phyloP scores from a whole-genome alignment of 805 yeast genomes.

The Yamadazyma sp. region DNA sequence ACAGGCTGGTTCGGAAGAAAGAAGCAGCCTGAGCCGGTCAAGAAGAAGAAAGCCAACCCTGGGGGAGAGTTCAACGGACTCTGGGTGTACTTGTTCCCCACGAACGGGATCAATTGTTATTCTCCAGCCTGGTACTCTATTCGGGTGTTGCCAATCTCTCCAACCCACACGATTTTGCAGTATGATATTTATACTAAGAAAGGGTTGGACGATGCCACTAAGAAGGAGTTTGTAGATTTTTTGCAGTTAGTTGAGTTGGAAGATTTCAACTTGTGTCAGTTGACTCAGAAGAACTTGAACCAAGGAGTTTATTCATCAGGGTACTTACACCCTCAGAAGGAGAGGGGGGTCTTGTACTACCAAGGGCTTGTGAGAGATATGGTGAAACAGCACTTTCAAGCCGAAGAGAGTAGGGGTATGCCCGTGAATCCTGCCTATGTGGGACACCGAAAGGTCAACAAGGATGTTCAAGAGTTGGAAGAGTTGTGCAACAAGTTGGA shows the following conservation, averaged over 20 bases:
- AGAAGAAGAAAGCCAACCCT: slow-evolving; percentile 42
- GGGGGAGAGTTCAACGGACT: slow-evolving; percentile 64
- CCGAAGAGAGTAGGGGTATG: slow-evolving; percentile 46
- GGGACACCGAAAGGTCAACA: slow-evolving; percentile 40
- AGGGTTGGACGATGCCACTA: slow-evolving; percentile 51
- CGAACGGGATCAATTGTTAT: slow-evolving; percentile 61
- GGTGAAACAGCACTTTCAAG: slow-evolving; percentile 53
- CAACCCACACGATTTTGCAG: slow-evolving; percentile 55
- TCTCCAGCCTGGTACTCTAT: slow-evolving; percentile 68
- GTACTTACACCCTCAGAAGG: slow-evolving; percentile 57
- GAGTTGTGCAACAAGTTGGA: slow-evolving; percentile 50
- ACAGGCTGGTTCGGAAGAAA: slow-evolving; percentile 54
- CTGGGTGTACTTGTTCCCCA: slow-evolving; percentile 63
- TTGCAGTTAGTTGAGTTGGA: slow-evolving; percentile 55
- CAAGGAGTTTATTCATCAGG: slow-evolving; percentile 62
- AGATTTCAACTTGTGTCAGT: slow-evolving; percentile 58
- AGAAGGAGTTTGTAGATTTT: slow-evolving; percentile 63
- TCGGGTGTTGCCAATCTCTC: slow-evolving; percentile 55
- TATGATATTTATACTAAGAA: slow-evolving; percentile 63
- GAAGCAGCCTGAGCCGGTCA: slow-evolving; percentile 12
- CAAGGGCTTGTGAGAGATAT: slow-evolving; percentile 55
- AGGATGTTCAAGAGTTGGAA: slow-evolving; percentile 48
- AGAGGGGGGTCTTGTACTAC: slow-evolving; percentile 57
- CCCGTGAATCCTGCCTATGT: slow-evolving; percentile 54
- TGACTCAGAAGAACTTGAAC: slow-evolving; percentile 60